Conservation (phyloP, 129 eudicot genomes). For the Helichrysum umbraculigerum region DNA sequence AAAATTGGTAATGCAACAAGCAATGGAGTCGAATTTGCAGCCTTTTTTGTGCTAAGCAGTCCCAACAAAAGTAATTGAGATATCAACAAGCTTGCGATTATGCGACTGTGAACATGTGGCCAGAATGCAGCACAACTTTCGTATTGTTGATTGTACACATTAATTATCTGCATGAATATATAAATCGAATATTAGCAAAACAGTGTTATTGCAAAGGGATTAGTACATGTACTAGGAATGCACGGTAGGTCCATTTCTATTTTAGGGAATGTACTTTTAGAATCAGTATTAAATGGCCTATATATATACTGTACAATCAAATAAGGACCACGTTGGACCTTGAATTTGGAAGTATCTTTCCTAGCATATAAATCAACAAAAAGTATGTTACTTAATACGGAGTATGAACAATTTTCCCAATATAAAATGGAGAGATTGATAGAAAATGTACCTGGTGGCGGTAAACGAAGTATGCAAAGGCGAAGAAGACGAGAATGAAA, state of each 20-base stretch:
- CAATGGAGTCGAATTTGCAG: slow-evolving; percentile 86
- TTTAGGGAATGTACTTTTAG: background rate
- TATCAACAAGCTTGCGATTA: slow-evolving; percentile 84
- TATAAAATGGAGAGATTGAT: background rate
- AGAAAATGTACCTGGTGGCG: slow-evolving; percentile 80
- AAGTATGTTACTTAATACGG: background rate
- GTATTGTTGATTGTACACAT: slow-evolving; percentile 86
- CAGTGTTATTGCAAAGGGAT: background rate
- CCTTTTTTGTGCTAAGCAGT: slow-evolving; percentile 85
- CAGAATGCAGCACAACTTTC: slow-evolving; percentile 95
- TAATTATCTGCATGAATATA: slow-evolving; percentile 60
- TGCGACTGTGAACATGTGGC: slow-evolving; percentile 97
- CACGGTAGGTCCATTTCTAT: background rate
- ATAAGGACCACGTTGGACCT: background rate
- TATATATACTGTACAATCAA: background rate
- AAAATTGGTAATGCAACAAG: slow-evolving; percentile 70
- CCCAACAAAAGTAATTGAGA: slow-evolving; percentile 89
- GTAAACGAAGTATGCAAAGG: slow-evolving; percentile 85
- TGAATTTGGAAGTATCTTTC: background rate
- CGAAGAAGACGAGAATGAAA: slow-evolving; percentile 78
- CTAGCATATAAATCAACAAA: background rate
- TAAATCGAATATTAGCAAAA: background rate
- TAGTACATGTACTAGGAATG: background rate
- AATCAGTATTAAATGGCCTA: background rate
- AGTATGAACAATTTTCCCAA: background rate